A percentile compares a stretch with the other conserved stretches of the same genome.
phyloP scores from a whole-genome alignment of 441 rosid genomes.

The Omphalea diandra region DNA sequence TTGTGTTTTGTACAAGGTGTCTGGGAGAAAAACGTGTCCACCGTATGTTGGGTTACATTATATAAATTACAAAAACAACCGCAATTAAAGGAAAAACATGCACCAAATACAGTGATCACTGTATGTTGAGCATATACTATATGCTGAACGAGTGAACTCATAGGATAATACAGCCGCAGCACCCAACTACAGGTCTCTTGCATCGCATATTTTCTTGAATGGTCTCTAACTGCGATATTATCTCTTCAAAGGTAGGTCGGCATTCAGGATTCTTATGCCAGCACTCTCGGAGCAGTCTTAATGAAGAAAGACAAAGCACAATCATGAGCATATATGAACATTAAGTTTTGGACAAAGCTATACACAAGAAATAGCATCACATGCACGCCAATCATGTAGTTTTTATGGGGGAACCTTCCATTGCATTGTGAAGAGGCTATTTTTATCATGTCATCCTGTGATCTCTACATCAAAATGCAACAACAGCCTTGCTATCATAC shows the following conservation, averaged over 20 bases:
- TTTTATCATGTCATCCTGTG: background rate
- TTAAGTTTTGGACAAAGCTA: background rate
- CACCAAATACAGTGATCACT: background rate
- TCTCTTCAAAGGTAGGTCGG: slow-evolving; percentile 60
- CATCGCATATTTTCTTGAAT: slow-evolving; percentile 34
- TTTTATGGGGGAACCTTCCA: background rate
- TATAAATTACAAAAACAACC: background rate
- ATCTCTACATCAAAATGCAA: background rate
- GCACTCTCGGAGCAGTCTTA: slow-evolving; percentile 60
- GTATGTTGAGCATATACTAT: background rate
- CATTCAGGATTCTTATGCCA: slow-evolving; percentile 68
- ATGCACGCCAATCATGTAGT: background rate
- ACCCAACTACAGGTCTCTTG: slow-evolving; percentile 10
- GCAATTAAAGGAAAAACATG: background rate
- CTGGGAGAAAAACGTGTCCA: too few relatives aligned
- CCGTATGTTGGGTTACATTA: too few relatives aligned
- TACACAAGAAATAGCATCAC: background rate
- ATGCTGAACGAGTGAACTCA: slow-evolving; percentile 20
- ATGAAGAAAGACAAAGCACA: slow-evolving; percentile 9
- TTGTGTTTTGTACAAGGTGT: background rate
- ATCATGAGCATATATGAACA: background rate
- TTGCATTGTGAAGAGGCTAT: background rate
- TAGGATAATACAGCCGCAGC: slow-evolving; percentile 35
- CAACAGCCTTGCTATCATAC: background rate
- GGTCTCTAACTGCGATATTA: slow-evolving; percentile 47